phyloP scores from a whole-genome alignment of 1,284 basidiomycete species.

The Pascua guehoae region DNA sequence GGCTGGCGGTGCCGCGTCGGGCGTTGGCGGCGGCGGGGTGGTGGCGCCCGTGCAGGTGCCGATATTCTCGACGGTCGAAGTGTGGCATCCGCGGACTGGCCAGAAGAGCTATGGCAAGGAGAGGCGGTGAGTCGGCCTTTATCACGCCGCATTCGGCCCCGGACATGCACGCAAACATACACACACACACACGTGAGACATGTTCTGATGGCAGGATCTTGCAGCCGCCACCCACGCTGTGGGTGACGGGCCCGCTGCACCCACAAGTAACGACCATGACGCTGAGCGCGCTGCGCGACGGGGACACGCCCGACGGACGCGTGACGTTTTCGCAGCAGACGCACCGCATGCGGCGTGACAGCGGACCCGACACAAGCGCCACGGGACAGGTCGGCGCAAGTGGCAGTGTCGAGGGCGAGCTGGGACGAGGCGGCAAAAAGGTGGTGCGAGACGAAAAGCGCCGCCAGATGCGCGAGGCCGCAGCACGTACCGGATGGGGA shows the following conservation, averaged over 20 bases:
- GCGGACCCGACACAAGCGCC: neutral
- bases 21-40: too few species aligned
- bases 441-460: slow-evolving; percentile 14
- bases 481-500: slow-evolving; percentile 33
- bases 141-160: too few species aligned
- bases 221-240: slow-evolving; percentile 40
- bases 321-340: slow-evolving; percentile 29
- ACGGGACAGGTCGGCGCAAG: neutral
- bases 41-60: too few species aligned
- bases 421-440: slow-evolving; percentile 1
- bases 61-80: slow-evolving; percentile 27
- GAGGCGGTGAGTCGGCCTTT: slow-evolving; percentile 26
- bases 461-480: slow-evolving; percentile 24
- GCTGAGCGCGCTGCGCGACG: slow-evolving; percentile 4
- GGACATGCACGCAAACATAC: too few species aligned
- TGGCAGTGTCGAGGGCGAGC: neutral
- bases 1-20: neutral
- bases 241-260: slow-evolving; percentile 31
- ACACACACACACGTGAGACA: too few species aligned
- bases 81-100: slow-evolving; percentile 43
- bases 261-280: slow-evolving; percentile 19
- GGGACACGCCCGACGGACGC: slow-evolving; percentile 2
- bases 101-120: slow-evolving; percentile 47
- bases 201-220: slow-evolving; percentile 31
- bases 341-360: slow-evolving; percentile 11